A percentile compares a stretch with the other conserved stretches of the same genome.
Conservation (phyloP, 495 filamentous ascomycete genomes). For the Neohortaea acidophila region DNA sequence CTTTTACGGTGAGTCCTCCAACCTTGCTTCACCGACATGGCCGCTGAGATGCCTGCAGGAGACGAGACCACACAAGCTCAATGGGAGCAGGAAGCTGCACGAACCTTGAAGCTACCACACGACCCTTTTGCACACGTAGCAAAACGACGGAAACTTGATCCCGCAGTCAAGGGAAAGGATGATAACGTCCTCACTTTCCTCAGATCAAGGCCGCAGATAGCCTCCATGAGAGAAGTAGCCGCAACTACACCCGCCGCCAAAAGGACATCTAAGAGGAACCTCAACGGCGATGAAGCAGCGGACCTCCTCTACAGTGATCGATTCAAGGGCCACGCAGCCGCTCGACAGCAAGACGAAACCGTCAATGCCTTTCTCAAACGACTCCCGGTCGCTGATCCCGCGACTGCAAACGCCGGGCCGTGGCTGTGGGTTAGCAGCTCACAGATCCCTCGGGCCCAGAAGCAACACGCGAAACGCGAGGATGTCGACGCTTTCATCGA, state of each 20-base stretch:
- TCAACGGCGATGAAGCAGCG: not conserved
- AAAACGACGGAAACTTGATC: not conserved
- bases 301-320: constrained; percentile 24
- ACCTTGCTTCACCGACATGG: not conserved
- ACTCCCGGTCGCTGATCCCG: constrained; percentile 29
- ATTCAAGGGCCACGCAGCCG: constrained; percentile 29
- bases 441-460: not conserved
- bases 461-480: not conserved
- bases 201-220: constrained; percentile 5
- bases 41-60: too few species aligned
- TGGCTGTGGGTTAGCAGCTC: constrained; percentile 61
- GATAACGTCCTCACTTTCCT: constrained; percentile 4
- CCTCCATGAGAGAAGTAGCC: not conserved
- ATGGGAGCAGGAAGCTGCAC: not conserved
- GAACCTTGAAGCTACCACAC: not conserved
- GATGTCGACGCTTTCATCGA: constrained; percentile 32
- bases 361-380: constrained; percentile 47
- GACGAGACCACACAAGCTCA: not conserved
- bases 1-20: constrained; percentile 23
- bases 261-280: not conserved
- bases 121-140: not conserved
- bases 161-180: too few species aligned
- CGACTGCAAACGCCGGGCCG: constrained; percentile 38
- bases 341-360: constrained; percentile 45
- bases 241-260: not conserved